Evolutionary conservation across 2,329 filamentous ascomycete species (phyloP), one percentile per base, ranked within the genome.

Genomic region (Elsinoe ampelina): DNA sequence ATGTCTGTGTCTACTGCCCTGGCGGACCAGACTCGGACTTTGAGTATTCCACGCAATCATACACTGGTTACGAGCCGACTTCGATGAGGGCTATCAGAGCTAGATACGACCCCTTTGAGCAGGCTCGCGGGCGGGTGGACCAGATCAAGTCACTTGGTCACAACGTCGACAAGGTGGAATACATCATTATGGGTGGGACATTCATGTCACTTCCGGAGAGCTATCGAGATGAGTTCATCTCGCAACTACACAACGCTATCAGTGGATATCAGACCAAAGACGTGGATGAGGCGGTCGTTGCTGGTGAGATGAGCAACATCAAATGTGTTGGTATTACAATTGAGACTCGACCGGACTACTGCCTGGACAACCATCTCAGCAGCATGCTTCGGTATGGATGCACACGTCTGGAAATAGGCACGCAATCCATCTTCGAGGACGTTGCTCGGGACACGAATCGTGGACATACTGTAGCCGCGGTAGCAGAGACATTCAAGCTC

Each of bases 271-370:
- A 95, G 66, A 95, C 91, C 0, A 86, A 84, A 41, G 89, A 95
- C 61, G 93, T 98, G 11, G 92, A 98, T 65, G 93, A 98, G 72
- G 91, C 93, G 0, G 93, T 98, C 17, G 82, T 87, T 64, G 91
- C 92, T 1, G 91, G 91, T 54, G 90, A 95, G 73, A 93, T 95
- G 87, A 95, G 90, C 70, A 95, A 90, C 65, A 86, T 92, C 69
- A 98, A 98, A 71, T 98, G 93, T 65, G 93, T 98, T 11, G 93
- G 93, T 55, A 97, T 98, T 67, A 98, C 93, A 1, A 98, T 98
- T 66, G 93, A 98, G 74, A 98, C 93, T 2, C 79, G 93, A 34
- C 93, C 93, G 0, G 93, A 98, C 70, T 98, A 98, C 74, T 98
- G 93, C 66, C 75, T 97, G 58, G 91, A 95, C 64, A 88, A 89